These are phyloP conservation scores for Phytophthora meadii DNA, from an alignment of 352 stramenopile species.

Conservation along the genomic window DNA sequence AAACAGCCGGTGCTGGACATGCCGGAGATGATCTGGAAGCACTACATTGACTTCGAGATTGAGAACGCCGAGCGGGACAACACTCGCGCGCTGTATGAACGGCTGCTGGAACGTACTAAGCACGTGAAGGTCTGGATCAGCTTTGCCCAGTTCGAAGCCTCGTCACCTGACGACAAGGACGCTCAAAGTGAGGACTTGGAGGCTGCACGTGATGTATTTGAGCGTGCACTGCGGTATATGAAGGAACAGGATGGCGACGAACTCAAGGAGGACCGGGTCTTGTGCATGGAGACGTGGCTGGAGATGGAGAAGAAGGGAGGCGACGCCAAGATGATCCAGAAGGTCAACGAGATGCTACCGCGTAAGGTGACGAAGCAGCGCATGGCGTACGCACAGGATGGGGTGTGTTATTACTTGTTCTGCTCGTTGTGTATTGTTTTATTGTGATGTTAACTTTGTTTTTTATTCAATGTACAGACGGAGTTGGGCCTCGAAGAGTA, in stretches of 20 bases:
- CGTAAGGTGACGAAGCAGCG: constrained; percentile 97
- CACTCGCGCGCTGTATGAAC: constrained; percentile 94
- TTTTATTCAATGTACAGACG: constrained; percentile 46
- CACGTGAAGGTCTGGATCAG: constrained; percentile 98
- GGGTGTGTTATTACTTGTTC: constrained; percentile 51
- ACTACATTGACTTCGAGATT: constrained; percentile 99
- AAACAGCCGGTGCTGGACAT: constrained; percentile 96
- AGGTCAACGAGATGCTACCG: constrained; percentile 94
- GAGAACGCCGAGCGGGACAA: constrained; percentile 81
- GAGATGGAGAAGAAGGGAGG: constrained; percentile 90
- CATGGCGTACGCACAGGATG: constrained; percentile 93
- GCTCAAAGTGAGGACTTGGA: constrained; percentile 55
- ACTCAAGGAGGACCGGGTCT: constrained; percentile 95
- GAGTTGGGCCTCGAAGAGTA: constrained; percentile 97
- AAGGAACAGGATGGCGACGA: constrained; percentile 83
- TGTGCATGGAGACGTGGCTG: constrained; percentile 97
- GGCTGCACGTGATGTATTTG: constrained; percentile 88
- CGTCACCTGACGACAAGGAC: constrained; percentile 28
- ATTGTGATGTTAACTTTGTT: constrained; percentile 24
- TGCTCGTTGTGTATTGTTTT: not conserved
- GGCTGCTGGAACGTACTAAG: constrained; percentile 96
- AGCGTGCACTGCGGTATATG: constrained; percentile 92
- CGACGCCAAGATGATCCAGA: constrained; percentile 74
- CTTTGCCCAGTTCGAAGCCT: constrained; percentile 91
- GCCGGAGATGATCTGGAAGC: constrained; percentile 99